Evolutionary conservation across 139 green algal species (phyloP).

Genomic region (Tetradesmus obliquus): DNA sequence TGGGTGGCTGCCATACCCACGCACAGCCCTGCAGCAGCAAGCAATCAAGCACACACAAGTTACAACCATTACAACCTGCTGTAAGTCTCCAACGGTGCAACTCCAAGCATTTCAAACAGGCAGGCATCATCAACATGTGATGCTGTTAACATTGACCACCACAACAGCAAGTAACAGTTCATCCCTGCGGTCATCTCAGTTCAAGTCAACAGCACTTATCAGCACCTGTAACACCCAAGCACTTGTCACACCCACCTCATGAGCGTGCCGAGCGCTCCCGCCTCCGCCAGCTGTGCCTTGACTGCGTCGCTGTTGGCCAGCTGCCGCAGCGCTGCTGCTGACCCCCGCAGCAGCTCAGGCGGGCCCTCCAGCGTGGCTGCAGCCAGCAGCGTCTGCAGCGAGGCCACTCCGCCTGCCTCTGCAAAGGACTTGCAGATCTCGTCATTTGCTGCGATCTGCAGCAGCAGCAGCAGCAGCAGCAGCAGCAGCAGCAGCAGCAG

Average conservation of each 20-base stretch:
- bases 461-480: neutral
- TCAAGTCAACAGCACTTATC: too few relatives aligned
- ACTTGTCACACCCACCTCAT: slow-evolving; percentile 6
- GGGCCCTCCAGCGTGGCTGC: slow-evolving; percentile 3
- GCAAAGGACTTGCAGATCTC: slow-evolving; percentile 75
- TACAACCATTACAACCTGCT: neutral
- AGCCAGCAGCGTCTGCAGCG: slow-evolving; percentile 52
- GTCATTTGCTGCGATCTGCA: slow-evolving; percentile 72
- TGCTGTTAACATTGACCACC: too few relatives aligned
- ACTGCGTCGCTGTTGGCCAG: slow-evolving; percentile 84
- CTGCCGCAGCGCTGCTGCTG: slow-evolving; percentile 75
- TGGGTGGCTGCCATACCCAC: slow-evolving; percentile 31
- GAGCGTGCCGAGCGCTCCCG: slow-evolving; percentile 60
- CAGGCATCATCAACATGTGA: neutral
- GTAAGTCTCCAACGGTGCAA: neutral
- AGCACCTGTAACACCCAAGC: neutral
- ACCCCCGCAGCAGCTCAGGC: slow-evolving; percentile 28
- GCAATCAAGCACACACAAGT: neutral
- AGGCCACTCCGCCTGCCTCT: slow-evolving; percentile 54
- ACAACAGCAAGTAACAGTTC: too few relatives aligned
- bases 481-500: neutral
- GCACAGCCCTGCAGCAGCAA: slow-evolving; percentile 33
- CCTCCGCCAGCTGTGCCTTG: slow-evolving; percentile 75
- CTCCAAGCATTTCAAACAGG: neutral
- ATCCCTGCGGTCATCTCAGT: too few relatives aligned